Evolutionary conservation across 2,329 filamentous ascomycete species (phyloP).

Genomic region (Penicillium corylophilum): DNA sequence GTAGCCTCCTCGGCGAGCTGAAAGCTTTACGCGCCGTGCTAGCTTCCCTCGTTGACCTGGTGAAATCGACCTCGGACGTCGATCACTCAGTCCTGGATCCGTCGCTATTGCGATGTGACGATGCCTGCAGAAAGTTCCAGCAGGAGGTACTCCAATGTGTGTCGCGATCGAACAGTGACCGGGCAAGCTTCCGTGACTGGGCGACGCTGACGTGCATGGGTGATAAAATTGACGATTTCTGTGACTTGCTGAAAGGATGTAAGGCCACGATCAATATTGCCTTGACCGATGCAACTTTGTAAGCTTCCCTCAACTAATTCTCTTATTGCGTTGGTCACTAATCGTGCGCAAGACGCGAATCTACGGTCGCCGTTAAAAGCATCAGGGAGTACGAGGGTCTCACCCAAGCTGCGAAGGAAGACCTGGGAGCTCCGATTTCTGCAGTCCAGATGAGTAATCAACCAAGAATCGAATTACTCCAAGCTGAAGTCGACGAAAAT

Average conservation of each 20-base stretch:
- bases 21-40: conserved; percentile 41
- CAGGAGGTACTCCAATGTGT: conserved; percentile 38
- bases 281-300: neutral
- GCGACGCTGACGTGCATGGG: conserved; percentile 47
- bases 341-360: neutral
- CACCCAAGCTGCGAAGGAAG: no score
- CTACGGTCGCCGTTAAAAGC: neutral
- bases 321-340: neutral
- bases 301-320: neutral
- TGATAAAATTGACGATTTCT: conserved; percentile 45
- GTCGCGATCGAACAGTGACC: conserved; percentile 32
- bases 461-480: conserved; percentile 25
- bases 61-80: conserved; percentile 25
- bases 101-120: conserved; percentile 44
- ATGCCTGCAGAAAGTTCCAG: conserved; percentile 46
- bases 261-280: neutral
- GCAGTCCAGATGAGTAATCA: neutral
- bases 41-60: conserved; percentile 30
- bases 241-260: neutral
- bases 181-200: conserved; percentile 49
- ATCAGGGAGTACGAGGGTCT: neutral
- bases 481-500: conserved; percentile 27
- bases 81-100: conserved; percentile 35
- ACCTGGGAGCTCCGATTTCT: no score
- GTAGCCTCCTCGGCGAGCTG: conserved; percentile 44